Evolutionary conservation across 1,139 yeast genomes (phyloP), one percentile per base, ranked within the genome.

Genomic region (Hyphopichia buzzinii): DNA sequence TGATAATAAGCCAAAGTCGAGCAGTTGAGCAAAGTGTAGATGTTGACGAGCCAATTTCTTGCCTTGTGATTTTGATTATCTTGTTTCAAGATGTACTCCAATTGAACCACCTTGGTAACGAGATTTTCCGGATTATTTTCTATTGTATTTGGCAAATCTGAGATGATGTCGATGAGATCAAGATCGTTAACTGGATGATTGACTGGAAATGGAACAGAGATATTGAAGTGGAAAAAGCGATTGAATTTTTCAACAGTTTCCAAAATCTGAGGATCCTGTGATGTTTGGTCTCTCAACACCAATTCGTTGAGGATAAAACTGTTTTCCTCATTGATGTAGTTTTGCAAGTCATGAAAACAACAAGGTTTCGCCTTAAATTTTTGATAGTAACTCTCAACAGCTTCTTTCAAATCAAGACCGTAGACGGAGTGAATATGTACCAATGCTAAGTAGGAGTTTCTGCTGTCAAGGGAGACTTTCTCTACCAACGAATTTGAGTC

Each of bases 1-100:
- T 80, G 77, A 8, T 62, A 62, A 12, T 62, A 49, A 3, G 92
- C 81, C 32, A 65, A 56, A 3, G 73, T 57, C 26, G 68, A 68
- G 8, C 80, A 67, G 31, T 89, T 88, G 8, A 88, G 53, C 26
- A 72, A 61, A 12, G 77, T 66, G 54, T 86, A 85, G 3, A 88
- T 55, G 27, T 79, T 73, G 37, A 86, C 69, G 30, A 89, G 64
- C 92, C 95, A 86, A 13, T 85, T 59, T 38, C 81, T 73, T 16
- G 84, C 60, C 49, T 75, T 78, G 50, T 80, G 84, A 53, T 87
- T 89, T 43, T 81, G 76, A 22, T 72, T 69, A 52, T 87, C 94
- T 8, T 59, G 52, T 5, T 53, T 31, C 1, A 72, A 54, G 0
- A 80, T 71, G 10, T 64, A 51, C 46, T 81, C 83, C 7, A 88